A percentile compares a stretch with the other conserved stretches of the same genome.
Evolutionary conservation across 2,329 filamentous ascomycete genomes (phyloP).

Genomic region (Stemphylium vesicarium): DNA sequence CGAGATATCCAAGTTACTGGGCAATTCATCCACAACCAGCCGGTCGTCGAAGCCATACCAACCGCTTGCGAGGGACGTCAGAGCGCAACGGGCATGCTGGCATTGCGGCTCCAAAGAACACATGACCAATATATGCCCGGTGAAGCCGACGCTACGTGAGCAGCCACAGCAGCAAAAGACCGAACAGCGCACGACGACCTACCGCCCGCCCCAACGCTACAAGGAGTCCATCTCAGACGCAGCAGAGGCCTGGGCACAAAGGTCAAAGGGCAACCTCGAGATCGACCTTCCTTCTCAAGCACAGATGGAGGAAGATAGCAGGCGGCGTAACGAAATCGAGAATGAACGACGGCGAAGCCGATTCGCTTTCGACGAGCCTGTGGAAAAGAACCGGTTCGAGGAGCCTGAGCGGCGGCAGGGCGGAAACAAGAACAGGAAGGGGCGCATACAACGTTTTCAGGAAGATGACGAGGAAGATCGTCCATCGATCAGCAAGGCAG

Average conservation of each 20-base stretch:
- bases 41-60: constrained; percentile 25
- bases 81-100: constrained; percentile 35
- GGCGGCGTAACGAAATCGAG: constrained; percentile 24
- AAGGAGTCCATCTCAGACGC: constrained; percentile 33
- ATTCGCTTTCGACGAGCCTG: constrained; percentile 34
- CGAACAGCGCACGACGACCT: constrained; percentile 10
- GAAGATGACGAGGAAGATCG: constrained; percentile 37
- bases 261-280: constrained; percentile 19
- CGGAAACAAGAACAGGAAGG: constrained; percentile 20
- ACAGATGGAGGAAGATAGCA: constrained; percentile 21
- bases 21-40: constrained; percentile 14
- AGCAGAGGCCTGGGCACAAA: constrained; percentile 36
- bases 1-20: constrained; percentile 37
- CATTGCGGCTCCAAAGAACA: constrained; percentile 40
- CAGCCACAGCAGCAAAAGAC: constrained; percentile 9
- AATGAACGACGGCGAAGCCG: constrained; percentile 32
- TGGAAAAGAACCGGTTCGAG: constrained; percentile 38
- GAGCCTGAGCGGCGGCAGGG: constrained; percentile 37
- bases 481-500: constrained; percentile 27
- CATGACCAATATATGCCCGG: constrained; percentile 30
- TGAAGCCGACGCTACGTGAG: constrained; percentile 34
- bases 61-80: constrained; percentile 30
- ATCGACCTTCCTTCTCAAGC: constrained; percentile 17
- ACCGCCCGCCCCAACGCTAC: constrained; percentile 16
- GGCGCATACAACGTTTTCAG: constrained; percentile 31